These are phyloP conservation scores for Avena eriantha DNA, from an alignment of 176 grass and related monocot genomes.

Conservation along the genomic window DNA sequence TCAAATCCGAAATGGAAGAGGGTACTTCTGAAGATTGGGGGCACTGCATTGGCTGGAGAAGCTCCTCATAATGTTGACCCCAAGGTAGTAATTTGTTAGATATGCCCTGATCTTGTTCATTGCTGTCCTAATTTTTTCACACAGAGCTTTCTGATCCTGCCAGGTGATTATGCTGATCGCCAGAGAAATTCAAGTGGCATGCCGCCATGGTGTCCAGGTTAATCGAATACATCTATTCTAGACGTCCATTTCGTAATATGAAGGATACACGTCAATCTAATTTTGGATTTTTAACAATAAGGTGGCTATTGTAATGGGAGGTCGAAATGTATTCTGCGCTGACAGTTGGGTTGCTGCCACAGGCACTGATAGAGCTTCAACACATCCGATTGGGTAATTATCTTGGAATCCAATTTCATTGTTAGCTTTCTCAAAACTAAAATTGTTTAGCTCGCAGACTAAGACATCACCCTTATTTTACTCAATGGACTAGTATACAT, in stretches of 20 bases:
- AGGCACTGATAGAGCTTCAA: constrained; percentile 83
- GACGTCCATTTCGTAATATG: background rate
- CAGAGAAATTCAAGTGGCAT: constrained; percentile 89
- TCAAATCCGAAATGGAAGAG: constrained; percentile 85
- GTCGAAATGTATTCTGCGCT: constrained; percentile 86
- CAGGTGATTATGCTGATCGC: constrained; percentile 90
- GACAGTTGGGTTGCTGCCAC: constrained; percentile 83
- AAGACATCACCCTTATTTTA: background rate
- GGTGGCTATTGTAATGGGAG: constrained; percentile 89
- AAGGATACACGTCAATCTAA: constrained; percentile 9
- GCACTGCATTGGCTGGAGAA: constrained; percentile 60
- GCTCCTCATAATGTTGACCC: constrained; percentile 81
- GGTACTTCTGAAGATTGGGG: constrained; percentile 89
- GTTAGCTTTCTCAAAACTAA: background rate
- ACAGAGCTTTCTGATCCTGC: constrained; percentile 27
- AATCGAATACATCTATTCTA: constrained; percentile 11
- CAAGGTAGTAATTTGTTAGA: constrained; percentile 59
- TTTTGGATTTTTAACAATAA: constrained; percentile 41
- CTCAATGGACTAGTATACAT: background rate
- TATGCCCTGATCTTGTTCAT: constrained; percentile 13
- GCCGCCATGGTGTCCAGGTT: constrained; percentile 80
- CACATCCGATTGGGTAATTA: constrained; percentile 78
- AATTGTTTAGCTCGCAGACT: background rate
- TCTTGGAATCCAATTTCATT: constrained; percentile 4
- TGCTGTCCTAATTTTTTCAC: constrained; percentile 14